phyloP scores from a whole-genome alignment of 768 basidiomycete species.

The Psilocybe cyanescens region DNA sequence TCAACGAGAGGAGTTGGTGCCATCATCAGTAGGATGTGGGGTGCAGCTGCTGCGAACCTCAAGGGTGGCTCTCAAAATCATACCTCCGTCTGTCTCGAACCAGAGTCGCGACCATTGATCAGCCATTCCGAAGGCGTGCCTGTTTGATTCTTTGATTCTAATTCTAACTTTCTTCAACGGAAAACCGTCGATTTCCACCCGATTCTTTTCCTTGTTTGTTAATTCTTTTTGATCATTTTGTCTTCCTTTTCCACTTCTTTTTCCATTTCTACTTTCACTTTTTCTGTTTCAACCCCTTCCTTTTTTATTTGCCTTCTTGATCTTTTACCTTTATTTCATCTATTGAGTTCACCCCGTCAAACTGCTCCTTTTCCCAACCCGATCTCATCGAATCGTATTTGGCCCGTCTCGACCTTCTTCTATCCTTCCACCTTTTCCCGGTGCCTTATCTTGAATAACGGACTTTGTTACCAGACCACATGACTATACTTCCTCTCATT shows the following conservation, averaged over 20 bases:
- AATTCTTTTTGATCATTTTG: conserved; percentile 4
- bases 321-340: background rate
- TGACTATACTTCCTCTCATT: conserved; percentile 12
- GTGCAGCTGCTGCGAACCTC: conserved; percentile 46
- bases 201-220: background rate
- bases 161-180: background rate
- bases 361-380: background rate
- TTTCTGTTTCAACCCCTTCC: background rate
- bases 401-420: background rate
- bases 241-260: background rate
- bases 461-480: conserved; percentile 7
- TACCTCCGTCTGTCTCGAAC: background rate
- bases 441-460: conserved; percentile 2
- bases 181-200: background rate
- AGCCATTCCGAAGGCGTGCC: background rate
- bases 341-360: conserved; percentile 7
- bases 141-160: background rate
- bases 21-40: conserved; percentile 80
- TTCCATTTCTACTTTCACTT: background rate
- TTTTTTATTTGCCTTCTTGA: conserved; percentile 1
- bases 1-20: conserved; percentile 38
- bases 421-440: background rate
- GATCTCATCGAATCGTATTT: background rate
- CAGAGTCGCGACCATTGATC: conserved; percentile 3
- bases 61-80: conserved; percentile 24